A percentile compares a stretch with the other conserved stretches of the same genome.
These are phyloP conservation scores for Paxillus involutus DNA, from an alignment of 768 basidiomycete genomes.

Conservation along the genomic window DNA sequence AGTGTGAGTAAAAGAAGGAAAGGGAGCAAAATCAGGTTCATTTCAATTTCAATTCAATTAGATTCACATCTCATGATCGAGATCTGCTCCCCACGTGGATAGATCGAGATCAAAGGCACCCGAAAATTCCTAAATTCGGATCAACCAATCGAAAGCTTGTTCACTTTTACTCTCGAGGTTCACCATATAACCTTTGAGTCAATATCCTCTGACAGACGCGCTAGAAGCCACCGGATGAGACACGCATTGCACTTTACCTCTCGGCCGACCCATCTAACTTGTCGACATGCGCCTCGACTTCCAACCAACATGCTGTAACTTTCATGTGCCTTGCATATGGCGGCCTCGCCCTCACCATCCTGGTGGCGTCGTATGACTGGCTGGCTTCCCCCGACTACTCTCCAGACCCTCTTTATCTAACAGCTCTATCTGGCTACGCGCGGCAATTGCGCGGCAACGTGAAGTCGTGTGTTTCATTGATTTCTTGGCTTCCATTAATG, in stretches of 20 bases:
- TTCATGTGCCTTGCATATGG: background rate
- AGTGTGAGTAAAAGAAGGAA: conserved; percentile 28
- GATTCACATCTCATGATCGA: conserved; percentile 35
- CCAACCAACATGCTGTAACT: background rate
- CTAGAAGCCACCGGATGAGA: background rate
- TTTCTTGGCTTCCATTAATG: no score
- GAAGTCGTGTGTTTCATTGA: no score
- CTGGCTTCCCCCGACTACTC: background rate
- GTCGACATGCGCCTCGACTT: background rate
- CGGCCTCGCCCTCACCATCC: background rate
- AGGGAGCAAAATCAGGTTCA: conserved; percentile 30
- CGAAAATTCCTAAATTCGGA: conserved; percentile 9
- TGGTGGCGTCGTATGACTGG: background rate
- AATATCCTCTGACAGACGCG: background rate
- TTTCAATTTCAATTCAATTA: conserved; percentile 31
- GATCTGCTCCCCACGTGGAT: conserved; percentile 28
- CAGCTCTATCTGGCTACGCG: background rate
- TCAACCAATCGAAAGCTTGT: background rate
- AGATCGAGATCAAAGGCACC: conserved; percentile 29
- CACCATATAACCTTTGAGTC: no score
- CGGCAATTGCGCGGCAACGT: no score
- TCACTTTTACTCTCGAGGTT: no score
- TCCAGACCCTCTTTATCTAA: background rate
- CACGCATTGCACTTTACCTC: background rate
- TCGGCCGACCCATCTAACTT: background rate